Evolutionary conservation across 2,329 filamentous ascomycete species (phyloP).

Genomic region (Cyphellophora attinorum): DNA sequence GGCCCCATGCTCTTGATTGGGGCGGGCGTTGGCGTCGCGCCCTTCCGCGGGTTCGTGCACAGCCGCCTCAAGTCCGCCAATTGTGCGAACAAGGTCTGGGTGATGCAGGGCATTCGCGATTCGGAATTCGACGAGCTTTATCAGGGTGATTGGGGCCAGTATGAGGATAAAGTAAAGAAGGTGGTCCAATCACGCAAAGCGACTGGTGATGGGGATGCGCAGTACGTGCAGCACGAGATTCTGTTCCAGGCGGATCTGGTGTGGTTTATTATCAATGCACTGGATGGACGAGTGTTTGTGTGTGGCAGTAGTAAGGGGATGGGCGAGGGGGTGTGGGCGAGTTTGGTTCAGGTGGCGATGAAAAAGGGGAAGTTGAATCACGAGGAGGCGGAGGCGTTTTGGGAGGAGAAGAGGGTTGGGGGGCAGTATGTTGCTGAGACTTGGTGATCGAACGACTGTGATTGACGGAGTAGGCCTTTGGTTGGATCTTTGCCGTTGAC

Average conservation of each 20-base stretch:
- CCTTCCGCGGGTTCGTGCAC: conserved; percentile 95
- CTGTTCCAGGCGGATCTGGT: conserved; percentile 86
- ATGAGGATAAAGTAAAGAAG: conserved; percentile 76
- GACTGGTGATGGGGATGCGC: no score
- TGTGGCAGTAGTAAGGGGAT: conserved; percentile 93
- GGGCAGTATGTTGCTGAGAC: conserved; percentile 83
- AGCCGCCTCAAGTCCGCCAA: conserved; percentile 87
- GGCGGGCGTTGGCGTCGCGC: conserved; percentile 90
- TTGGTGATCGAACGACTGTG: conserved; percentile 17
- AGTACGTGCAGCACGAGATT: conserved; percentile 96
- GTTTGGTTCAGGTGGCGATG: conserved; percentile 84
- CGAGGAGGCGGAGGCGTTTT: conserved; percentile 78
- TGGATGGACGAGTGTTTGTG: conserved; percentile 95
- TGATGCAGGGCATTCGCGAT: conserved; percentile 89
- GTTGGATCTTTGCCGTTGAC: no score
- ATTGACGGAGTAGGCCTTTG: no score
- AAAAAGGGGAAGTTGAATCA: conserved; percentile 76
- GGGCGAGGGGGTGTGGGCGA: conserved; percentile 89
- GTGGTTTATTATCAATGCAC: conserved; percentile 91
- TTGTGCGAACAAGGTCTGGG: conserved; percentile 96
- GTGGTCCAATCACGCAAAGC: conserved; percentile 68
- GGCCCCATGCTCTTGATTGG: conserved; percentile 97
- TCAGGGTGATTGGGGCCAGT: conserved; percentile 88
- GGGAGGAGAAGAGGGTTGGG: conserved; percentile 81
- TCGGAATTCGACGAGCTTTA: conserved; percentile 92